These are phyloP conservation scores for Chaetoceros muelleri DNA, from an alignment of 108 stramenopile genomes.

Conservation along the genomic window DNA sequence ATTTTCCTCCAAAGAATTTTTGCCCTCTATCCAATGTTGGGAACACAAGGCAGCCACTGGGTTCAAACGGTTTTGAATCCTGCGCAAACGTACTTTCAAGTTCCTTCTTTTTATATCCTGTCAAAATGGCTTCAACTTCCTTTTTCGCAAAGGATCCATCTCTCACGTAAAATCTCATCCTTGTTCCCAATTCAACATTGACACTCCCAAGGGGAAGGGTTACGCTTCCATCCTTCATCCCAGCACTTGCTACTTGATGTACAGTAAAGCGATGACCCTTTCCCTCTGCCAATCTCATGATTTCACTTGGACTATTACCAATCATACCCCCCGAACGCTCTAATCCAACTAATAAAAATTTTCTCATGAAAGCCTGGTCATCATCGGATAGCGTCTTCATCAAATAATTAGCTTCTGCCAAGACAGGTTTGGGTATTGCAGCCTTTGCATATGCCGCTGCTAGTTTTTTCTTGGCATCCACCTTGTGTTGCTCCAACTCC, in stretches of 20 bases:
- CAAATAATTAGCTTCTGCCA: constrained; percentile 81
- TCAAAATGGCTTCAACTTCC: constrained; percentile 79
- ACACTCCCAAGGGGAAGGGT: constrained; percentile 69
- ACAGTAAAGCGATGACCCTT: constrained; percentile 67
- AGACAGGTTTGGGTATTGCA: constrained; percentile 66
- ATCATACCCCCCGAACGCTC: constrained; percentile 26
- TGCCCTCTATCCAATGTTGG: constrained; percentile 72
- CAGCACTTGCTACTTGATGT: constrained; percentile 68
- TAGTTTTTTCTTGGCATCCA: constrained; percentile 17
- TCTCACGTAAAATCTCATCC: constrained; percentile 77
- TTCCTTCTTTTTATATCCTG: constrained; percentile 65
- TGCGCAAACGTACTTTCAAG: constrained; percentile 20
- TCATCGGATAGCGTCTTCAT: constrained; percentile 72
- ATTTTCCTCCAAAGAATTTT: constrained; percentile 68
- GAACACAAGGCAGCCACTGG: constrained; percentile 61
- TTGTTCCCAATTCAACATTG: constrained; percentile 52
- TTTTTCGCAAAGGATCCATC: constrained; percentile 78
- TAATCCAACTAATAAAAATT: constrained; percentile 61
- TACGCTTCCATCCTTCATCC: constrained; percentile 81
- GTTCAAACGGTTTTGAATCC: constrained; percentile 3
- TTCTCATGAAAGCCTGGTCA: constrained; percentile 75
- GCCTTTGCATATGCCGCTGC: constrained; percentile 61
- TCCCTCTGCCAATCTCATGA: constrained; percentile 52
- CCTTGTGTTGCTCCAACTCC: constrained; percentile 6
- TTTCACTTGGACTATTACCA: constrained; percentile 45